Evolutionary conservation across 192 early-diverging fungal species (phyloP), one percentile per base, ranked within the genome.

Genomic region (Coemansia sp.): DNA sequence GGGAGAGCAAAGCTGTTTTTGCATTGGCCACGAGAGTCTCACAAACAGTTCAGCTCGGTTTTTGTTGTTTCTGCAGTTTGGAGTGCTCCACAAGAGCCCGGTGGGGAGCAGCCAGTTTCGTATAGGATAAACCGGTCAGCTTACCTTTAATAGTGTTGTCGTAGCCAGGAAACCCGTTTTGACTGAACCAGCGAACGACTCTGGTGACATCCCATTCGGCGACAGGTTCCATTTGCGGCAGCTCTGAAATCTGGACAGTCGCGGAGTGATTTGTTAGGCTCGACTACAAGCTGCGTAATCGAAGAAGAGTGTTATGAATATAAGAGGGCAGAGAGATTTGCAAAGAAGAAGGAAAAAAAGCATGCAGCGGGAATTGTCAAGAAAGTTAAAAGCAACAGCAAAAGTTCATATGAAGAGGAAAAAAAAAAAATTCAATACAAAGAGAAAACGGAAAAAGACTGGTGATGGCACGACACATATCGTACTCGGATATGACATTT

Each of bases 121-220:
- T 48, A 8, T 19, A 19, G 17, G 3, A 17, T 11, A 19, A 48
- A 48, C 45, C 45, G 0, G n/a, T 48, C 45, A 48, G 45, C 40
- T 38, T 78, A 69, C 75, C 75, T 63, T 74, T 73, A 13, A 82
- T 70, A 11, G 66, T 74, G 42, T 64, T 58, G 19, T 82, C 75
- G 62, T 82, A 82, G 5, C 79, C 79, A 0, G 74, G 74, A 40
- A 82, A 82, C 14, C 79, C 79, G 50, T 82, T 82, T 55, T 82
- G 79, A 67, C 46, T 74, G 22, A 82, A 82, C 79, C 79, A 82
- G 62, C 79, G 75, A 34, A 77, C 53, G 10, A 82, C 79, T 2
- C 63, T 59, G 5, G 48, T 33, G 40, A 67, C 66, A 66, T 77
- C 75, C 79, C 79, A 82, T 46, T 77, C 71, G 55, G 43, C 52